Percentiles rank a stretch among this genome's conserved stretches.
These are phyloP conservation scores for Sporormia fimetaria DNA, from an alignment of 495 filamentous ascomycete species.

Conservation along the genomic window DNA sequence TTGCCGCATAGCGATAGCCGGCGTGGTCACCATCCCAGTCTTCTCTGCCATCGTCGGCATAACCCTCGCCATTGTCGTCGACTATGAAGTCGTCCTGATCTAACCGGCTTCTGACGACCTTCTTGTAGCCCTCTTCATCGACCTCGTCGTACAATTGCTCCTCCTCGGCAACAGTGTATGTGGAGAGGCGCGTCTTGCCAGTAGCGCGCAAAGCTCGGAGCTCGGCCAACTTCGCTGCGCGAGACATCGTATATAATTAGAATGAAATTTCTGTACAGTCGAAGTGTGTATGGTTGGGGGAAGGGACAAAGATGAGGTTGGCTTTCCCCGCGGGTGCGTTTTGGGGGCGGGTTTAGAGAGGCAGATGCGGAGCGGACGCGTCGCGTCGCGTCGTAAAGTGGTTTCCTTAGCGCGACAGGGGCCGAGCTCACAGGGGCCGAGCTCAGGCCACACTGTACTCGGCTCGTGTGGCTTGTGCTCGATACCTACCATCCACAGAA, in stretches of 20 bases:
- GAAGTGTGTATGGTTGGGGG: constrained; percentile 3
- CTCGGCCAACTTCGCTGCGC: constrained; percentile 51
- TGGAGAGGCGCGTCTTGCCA: constrained; percentile 79
- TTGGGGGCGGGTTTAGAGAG: too few relatives aligned
- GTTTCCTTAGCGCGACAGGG: constrained; percentile 2
- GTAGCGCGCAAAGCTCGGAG: constrained; percentile 72
- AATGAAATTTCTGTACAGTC: not conserved
- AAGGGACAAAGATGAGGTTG: too few relatives aligned
- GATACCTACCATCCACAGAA: not conserved
- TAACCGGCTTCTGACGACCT: constrained; percentile 77
- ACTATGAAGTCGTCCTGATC: constrained; percentile 96
- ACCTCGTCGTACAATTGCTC: constrained; percentile 88
- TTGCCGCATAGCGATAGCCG: constrained; percentile 45
- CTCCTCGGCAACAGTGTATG: constrained; percentile 80
- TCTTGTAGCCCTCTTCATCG: constrained; percentile 94
- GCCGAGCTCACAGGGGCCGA: too few relatives aligned
- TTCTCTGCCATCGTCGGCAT: constrained; percentile 93
- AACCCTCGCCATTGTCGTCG: constrained; percentile 41
- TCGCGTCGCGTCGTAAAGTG: constrained; percentile 16
- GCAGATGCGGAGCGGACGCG: too few relatives aligned
- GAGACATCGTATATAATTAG: constrained; percentile 22
- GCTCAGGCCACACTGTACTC: too few relatives aligned
- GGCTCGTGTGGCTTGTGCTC: not conserved
- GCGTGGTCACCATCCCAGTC: constrained; percentile 72
- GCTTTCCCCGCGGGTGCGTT: too few relatives aligned